Conservation (phyloP, 805 yeast genomes). For the Saccharomycopsis sp. region DNA sequence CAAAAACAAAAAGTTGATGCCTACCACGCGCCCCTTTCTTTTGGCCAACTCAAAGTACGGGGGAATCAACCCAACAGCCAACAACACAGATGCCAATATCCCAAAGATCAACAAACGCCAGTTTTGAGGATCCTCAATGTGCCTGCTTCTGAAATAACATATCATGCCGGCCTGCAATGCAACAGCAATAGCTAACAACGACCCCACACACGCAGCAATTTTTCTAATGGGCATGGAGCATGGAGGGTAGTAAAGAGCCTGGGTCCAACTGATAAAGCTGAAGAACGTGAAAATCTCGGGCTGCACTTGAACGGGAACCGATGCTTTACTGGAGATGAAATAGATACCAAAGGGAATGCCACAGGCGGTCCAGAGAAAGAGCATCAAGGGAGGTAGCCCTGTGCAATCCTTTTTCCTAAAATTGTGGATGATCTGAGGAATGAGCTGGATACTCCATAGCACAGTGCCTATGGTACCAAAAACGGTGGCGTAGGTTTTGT, state of each 20-base stretch:
- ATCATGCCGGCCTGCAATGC: slow-evolving; percentile 67
- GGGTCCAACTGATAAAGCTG: slow-evolving; percentile 57
- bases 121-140: slow-evolving; percentile 34
- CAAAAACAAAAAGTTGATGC: slow-evolving; percentile 77
- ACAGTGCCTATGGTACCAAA: slow-evolving; percentile 86
- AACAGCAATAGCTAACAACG: slow-evolving; percentile 37
- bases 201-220: slow-evolving; percentile 29
- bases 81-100: slow-evolving; percentile 61
- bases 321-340: slow-evolving; percentile 60
- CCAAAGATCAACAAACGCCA: slow-evolving; percentile 86
- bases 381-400: slow-evolving; percentile 84
- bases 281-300: slow-evolving; percentile 76
- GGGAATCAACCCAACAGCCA: slow-evolving; percentile 75
- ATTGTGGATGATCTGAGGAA: slow-evolving; percentile 77
- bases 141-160: slow-evolving; percentile 48
- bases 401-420: slow-evolving; percentile 69
- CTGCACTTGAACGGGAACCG: slow-evolving; percentile 74
- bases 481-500: slow-evolving; percentile 50
- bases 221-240: slow-evolving; percentile 30
- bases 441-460: slow-evolving; percentile 84
- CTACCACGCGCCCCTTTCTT: slow-evolving; percentile 76
- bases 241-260: slow-evolving; percentile 73
- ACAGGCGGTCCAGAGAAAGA: slow-evolving; percentile 68
- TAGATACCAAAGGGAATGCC: slow-evolving; percentile 87
- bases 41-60: slow-evolving; percentile 81